Conservation (phyloP, 768 basidiomycete genomes). For the Mycena chlorophos region DNA sequence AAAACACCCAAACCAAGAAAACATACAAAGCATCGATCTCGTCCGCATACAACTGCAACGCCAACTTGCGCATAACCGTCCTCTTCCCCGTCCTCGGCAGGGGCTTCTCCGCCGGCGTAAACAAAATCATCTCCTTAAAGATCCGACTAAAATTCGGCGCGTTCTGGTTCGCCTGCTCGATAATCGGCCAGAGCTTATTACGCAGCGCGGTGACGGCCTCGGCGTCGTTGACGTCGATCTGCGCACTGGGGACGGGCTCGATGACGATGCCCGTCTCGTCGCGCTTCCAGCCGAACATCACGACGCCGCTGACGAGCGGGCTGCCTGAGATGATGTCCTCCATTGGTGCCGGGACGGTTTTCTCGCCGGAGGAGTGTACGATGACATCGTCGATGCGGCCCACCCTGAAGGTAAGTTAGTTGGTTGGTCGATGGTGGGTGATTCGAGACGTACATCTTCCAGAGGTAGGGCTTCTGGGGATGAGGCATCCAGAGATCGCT, state of each 20-base stretch:
- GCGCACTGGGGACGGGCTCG: conserved; percentile 23
- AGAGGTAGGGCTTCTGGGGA: conserved; percentile 42
- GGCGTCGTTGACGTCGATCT: conserved; percentile 25
- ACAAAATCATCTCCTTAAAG: conserved; percentile 44
- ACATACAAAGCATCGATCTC: conserved; percentile 37
- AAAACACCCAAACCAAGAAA: not conserved
- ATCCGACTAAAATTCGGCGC: conserved; percentile 36
- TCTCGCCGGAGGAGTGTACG: conserved; percentile 32
- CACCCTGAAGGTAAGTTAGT: conserved; percentile 26
- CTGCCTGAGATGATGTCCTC: conserved; percentile 22
- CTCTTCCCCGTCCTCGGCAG: conserved; percentile 41
- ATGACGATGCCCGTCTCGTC: conserved; percentile 34
- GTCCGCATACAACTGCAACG: conserved; percentile 33
- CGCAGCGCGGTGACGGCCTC: conserved; percentile 30
- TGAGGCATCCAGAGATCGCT: conserved; percentile 46
- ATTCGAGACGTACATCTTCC: conserved; percentile 38
- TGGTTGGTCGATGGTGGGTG: not conserved
- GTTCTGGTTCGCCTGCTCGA: conserved; percentile 35
- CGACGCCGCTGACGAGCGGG: conserved; percentile 24
- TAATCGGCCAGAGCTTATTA: conserved; percentile 30
- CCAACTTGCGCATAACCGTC: conserved; percentile 37
- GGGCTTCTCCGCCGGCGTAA: conserved; percentile 32
- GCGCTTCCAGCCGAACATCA: conserved; percentile 39
- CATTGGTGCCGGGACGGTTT: conserved; percentile 35
- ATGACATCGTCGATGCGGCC: conserved; percentile 38